Base-by-base conservation (phyloP, 1,284 basidiomycete genomes). In the Filobasidium uniguttulatum region DNA sequence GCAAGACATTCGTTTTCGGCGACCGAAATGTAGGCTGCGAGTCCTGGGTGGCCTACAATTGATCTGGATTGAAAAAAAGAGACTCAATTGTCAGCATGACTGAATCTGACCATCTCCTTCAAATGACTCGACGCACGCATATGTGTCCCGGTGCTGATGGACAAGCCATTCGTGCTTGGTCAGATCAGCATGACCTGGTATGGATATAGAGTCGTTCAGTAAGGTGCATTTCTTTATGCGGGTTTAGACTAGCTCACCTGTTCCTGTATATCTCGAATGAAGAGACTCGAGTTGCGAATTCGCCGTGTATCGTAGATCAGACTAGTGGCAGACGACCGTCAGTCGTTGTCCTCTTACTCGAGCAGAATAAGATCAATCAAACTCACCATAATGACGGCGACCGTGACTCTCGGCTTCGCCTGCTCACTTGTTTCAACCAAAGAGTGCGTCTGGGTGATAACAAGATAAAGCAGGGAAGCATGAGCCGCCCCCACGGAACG, bases 131-230 rank as follows among this genome's bases (percentile, higher is more conserved):
- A 49, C 53, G 30, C 34, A 55, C 22, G 91, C 75, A 53, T 88
- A 75, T 1, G 91, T 96, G 67, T 98, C 93, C 36, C 93, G 80
- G 69, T 94, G 89, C 67, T 98, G 93, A 70, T 97, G 88, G 10
- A 89, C 93, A 49, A 93, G 71, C 91, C 93, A 97, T 67, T 98
- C 93, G 71, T 93, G 89, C 73, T 94, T 94, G 9, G 87, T 85
- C 63, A 89, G 73, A 67, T 96, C 90, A 30, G 89, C 87, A 71
- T 96, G 88, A 47, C 90, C 89, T 80, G 64, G n/a, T 9, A n/a
- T 33, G 31, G 31, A 33, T n/a, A n/a, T n/a, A n/a, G n/a, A n/a
- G n/a, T n/a, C n/a, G n/a, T n/a, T n/a, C n/a, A n/a, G 31, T 10
- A 33, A 33, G n/a, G 31, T 33, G 31, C 9, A 33, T 10, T 33